Conservation (phyloP, 176 grass and related monocot genomes). For the Musa troglodytarum region DNA sequence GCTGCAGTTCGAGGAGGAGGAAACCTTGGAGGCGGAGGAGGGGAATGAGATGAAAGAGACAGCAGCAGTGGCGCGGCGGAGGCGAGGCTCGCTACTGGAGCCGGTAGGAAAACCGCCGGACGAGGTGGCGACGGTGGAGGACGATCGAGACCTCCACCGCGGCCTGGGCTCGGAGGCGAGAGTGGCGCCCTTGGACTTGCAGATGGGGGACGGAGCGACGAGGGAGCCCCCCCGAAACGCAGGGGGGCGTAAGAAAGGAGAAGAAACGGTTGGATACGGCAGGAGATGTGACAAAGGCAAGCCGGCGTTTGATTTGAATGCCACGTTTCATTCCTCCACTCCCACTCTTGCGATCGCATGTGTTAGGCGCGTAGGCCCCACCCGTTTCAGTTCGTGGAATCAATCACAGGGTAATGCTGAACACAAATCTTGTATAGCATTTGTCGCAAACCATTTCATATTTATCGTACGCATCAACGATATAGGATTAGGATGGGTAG, state of each 20-base stretch:
- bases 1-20: conserved; percentile 34
- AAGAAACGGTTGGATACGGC: neutral
- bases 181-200: conserved; percentile 48
- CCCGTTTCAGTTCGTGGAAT: too few species aligned
- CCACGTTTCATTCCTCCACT: too few species aligned
- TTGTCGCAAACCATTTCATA: too few species aligned
- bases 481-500: too few species aligned
- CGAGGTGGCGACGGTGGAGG: conserved; percentile 10
- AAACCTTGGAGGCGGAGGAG: conserved; percentile 21
- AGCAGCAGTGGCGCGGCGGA: neutral
- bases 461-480: too few species aligned
- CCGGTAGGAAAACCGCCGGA: neutral
- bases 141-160: neutral
- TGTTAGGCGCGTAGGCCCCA: too few species aligned
- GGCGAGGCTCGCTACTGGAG: neutral
- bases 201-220: conserved; percentile 32
- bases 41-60: conserved; percentile 5
- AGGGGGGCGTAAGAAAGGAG: neutral
- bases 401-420: too few species aligned
- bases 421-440: too few species aligned
- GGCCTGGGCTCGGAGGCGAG: conserved; percentile 28
- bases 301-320: too few species aligned
- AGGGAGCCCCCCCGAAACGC: neutral
- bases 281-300: too few species aligned
- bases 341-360: too few species aligned